These are phyloP conservation scores for Aspergillus glaucus DNA, from an alignment of 2,329 filamentous ascomycete genomes.

Conservation along the genomic window DNA sequence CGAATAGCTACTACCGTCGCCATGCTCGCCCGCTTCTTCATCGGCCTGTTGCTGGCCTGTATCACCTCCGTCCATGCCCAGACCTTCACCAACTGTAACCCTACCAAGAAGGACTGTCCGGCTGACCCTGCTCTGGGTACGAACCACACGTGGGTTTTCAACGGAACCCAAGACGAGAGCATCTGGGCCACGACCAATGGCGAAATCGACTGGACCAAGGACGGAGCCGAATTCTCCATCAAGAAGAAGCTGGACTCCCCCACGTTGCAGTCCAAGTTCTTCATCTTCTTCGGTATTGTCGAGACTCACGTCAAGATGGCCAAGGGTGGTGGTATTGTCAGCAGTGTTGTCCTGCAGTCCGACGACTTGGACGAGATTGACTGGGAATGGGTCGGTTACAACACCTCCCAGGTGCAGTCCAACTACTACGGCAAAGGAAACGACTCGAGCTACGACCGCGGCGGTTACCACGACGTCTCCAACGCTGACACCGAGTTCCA, in stretches of 20 bases:
- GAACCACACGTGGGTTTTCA: conserved; percentile 59
- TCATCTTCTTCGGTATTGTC: conserved; percentile 77
- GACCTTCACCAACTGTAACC: conserved; percentile 71
- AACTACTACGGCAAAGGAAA: conserved; percentile 97
- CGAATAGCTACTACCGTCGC: not conserved
- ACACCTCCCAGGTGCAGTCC: conserved; percentile 53
- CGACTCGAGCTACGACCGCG: conserved; percentile 69
- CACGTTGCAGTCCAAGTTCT: conserved; percentile 71
- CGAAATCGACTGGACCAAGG: conserved; percentile 53
- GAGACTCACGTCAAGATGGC: conserved; percentile 75
- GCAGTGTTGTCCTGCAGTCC: conserved; percentile 73
- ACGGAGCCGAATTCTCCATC: conserved; percentile 68
- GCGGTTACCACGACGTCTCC: conserved; percentile 62
- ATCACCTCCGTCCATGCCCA: conserved; percentile 51
- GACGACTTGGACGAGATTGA: conserved; percentile 84
- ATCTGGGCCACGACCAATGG: conserved; percentile 67
- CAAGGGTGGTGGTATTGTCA: conserved; percentile 68
- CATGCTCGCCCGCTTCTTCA: conserved; percentile 21
- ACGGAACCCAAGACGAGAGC: conserved; percentile 50
- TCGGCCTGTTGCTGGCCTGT: conserved; percentile 23
- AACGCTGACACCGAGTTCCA: conserved; percentile 50
- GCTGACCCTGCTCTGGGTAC: conserved; percentile 63
- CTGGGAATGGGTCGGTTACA: conserved; percentile 48
- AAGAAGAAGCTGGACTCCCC: conserved; percentile 65
- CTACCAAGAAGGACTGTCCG: conserved; percentile 64